phyloP scores from a whole-genome alignment of 352 stramenopile species.

The Phytophthora cactorum region DNA sequence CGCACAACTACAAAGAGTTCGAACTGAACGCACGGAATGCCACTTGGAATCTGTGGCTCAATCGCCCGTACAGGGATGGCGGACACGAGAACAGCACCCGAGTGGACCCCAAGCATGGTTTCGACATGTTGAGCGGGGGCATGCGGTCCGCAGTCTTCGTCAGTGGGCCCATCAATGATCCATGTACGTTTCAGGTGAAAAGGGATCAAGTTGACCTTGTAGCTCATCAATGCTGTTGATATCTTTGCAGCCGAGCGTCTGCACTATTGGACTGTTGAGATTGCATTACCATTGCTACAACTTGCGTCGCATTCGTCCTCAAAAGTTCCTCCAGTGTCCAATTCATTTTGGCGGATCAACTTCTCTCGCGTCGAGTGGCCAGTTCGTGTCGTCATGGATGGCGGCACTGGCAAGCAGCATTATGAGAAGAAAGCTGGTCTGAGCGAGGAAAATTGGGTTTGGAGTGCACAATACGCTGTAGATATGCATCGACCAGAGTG shows the following conservation, averaged over 20 bases:
- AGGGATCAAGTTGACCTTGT: background rate
- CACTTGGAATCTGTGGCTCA: slow-evolving; percentile 90
- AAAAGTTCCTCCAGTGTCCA: slow-evolving; percentile 40
- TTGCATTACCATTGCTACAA: slow-evolving; percentile 74
- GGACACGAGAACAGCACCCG: slow-evolving; percentile 85
- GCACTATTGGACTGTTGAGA: slow-evolving; percentile 84
- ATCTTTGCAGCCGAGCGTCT: slow-evolving; percentile 37
- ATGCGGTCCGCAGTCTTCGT: slow-evolving; percentile 61
- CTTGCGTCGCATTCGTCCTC: slow-evolving; percentile 50
- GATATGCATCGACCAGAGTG: slow-evolving; percentile 90
- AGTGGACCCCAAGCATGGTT: slow-evolving; percentile 66
- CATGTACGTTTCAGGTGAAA: slow-evolving; percentile 31
- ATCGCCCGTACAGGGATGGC: slow-evolving; percentile 85
- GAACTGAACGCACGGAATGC: slow-evolving; percentile 90
- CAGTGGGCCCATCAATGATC: slow-evolving; percentile 67
- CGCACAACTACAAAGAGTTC: slow-evolving; percentile 92
- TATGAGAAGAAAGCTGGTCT: slow-evolving; percentile 63
- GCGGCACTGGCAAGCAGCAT: slow-evolving; percentile 18
- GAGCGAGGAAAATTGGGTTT: slow-evolving; percentile 88
- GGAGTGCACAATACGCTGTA: slow-evolving; percentile 84
- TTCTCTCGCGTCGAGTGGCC: slow-evolving; percentile 89
- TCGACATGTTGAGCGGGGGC: slow-evolving; percentile 67
- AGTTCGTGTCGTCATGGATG: slow-evolving; percentile 36
- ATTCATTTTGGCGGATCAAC: slow-evolving; percentile 85
- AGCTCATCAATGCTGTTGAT: slow-evolving; percentile 2